phyloP scores from a whole-genome alignment of 106 monocot genomes.

The Phalaenopsis equestris region DNA sequence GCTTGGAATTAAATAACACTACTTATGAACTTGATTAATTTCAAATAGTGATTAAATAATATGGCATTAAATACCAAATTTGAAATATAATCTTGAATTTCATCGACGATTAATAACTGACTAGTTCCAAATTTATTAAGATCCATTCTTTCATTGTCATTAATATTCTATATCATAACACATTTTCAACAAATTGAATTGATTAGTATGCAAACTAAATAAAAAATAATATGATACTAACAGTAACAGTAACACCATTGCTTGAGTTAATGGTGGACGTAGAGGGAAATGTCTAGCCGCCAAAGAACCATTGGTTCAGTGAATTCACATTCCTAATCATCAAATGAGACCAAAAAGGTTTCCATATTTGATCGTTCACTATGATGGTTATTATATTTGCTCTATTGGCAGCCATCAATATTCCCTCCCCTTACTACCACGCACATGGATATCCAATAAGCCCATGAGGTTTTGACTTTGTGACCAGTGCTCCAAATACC shows the following conservation, averaged over 20 bases:
- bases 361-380: neutral
- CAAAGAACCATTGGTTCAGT: neutral
- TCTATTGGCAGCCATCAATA: neutral
- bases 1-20: neutral
- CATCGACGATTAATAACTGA: neutral
- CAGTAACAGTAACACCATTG: too few relatives aligned
- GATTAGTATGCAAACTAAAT: too few relatives aligned
- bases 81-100: neutral
- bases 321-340: neutral
- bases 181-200: too few relatives aligned
- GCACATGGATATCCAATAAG: neutral
- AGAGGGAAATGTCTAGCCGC: neutral
- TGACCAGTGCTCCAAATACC: neutral
- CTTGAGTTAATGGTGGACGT: neutral
- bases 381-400: neutral
- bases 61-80: neutral
- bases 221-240: too few relatives aligned
- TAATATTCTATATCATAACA: too few relatives aligned
- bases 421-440: neutral
- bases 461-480: neutral
- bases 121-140: neutral
- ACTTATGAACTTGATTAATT: neutral
- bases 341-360: too few relatives aligned
- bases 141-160: too few relatives aligned
- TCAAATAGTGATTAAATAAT: neutral